phyloP scores from a whole-genome alignment of 1,284 basidiomycete species.

The Ganoderma multipileum region DNA sequence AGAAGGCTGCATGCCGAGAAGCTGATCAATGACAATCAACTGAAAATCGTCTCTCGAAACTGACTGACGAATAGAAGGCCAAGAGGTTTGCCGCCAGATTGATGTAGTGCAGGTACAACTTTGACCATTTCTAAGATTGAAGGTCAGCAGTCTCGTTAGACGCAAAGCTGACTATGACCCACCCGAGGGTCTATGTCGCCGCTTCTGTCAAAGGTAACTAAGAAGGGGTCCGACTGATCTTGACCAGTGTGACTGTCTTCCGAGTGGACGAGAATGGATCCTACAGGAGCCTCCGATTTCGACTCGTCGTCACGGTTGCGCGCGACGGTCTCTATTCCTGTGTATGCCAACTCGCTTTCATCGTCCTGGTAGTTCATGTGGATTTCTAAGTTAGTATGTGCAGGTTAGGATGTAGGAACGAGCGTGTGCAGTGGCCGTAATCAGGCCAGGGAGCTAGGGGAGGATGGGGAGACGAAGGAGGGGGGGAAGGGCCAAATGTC shows the following conservation, averaged over 20 bases:
- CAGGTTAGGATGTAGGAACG: not conserved
- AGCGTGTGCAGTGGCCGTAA: not conserved
- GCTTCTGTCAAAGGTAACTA: not conserved
- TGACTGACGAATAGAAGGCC: not conserved
- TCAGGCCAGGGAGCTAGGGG: not conserved
- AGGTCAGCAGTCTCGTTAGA: not conserved
- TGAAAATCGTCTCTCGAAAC: not conserved
- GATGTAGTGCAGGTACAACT: conserved; percentile 8
- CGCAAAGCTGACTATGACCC: not conserved
- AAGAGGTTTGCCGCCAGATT: too few species aligned
- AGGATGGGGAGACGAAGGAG: not conserved
- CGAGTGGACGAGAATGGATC: not conserved
- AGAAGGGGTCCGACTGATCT: not conserved
- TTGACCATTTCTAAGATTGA: conserved; percentile 2
- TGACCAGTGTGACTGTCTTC: not conserved
- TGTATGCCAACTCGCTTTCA: not conserved
- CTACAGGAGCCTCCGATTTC: not conserved
- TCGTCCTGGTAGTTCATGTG: not conserved
- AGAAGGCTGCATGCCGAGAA: not conserved
- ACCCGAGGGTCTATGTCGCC: conserved; percentile 7
- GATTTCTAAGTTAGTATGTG: not conserved
- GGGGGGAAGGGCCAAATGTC: not conserved
- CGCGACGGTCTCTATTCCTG: not conserved
- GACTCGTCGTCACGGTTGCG: not conserved
- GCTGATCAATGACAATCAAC: not conserved